Base-by-base conservation (phyloP, 176 grass and related monocot species). In the Musa troglodytarum region DNA sequence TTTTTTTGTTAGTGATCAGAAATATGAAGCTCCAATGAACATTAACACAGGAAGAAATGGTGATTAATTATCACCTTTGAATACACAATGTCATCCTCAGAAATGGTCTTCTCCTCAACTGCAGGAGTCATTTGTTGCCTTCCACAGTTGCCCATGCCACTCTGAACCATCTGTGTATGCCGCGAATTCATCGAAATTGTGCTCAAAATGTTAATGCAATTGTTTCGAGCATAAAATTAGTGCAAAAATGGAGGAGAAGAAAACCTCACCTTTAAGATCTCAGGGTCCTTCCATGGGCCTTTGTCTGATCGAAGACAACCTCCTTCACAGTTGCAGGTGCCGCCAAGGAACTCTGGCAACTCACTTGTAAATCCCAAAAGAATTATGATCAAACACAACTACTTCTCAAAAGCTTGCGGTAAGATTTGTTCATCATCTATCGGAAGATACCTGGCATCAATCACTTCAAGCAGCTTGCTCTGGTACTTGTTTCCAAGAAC, bases 401-500 rank as follows among this genome's bases (percentile, higher is more conserved):
- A 19, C 6, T 43, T 43, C 34, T 43, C 34, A 43, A 43, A 43
- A 43, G 34, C 34, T 43, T 43, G 34, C 34, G 6, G 34, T 5
- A 43, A 43, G 34, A 43, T 43, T 43, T 43, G 34, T 6, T 43
- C 34, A 43, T 43, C 34, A 49, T 21, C 15, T 65, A 49, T 77
- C 6, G 9, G 22, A 19, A n/a, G 14, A 28, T 64, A 93, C 95
- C 94, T 98, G 49, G 95, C 90, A 86, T 98, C 95, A 10, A 98
- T 98, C 77, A 98, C 82, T 73, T 98, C 95, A 17, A 98, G 88
- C 89, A 98, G 84, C 76, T 98, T 98, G 84, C 84, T 91, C 78
- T 98, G 95, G 24, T 98, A 98, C 81, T 93, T 98, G 75, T 93
- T 98, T 24, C 94, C 90, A 29, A 98, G 77, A 69, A 98, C 94